Conservation (phyloP, 495 filamentous ascomycete genomes). For the Penicillium chermesinum region DNA sequence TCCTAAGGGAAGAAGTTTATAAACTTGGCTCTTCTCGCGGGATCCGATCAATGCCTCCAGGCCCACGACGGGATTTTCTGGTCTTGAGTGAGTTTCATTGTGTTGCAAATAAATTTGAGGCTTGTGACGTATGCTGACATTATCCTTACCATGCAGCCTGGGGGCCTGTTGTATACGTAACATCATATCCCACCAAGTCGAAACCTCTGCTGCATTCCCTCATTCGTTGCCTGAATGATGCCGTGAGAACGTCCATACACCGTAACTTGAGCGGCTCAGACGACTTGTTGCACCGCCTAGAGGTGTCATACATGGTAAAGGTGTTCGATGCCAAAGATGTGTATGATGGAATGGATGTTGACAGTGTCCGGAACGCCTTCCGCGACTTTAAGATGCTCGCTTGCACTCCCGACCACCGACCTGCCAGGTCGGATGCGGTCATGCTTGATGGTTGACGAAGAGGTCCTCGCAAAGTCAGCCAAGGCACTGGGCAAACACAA, state of each 20-base stretch:
- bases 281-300: slow-evolving; percentile 13
- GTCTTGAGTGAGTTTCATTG: slow-evolving; percentile 12
- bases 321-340: slow-evolving; percentile 17
- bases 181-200: slow-evolving; percentile 20
- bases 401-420: slow-evolving; percentile 21
- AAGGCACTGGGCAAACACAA: slow-evolving; percentile 6
- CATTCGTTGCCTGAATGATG: slow-evolving; percentile 22
- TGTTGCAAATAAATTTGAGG: too few species aligned
- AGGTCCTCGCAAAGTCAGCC: slow-evolving; percentile 11
- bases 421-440: slow-evolving; percentile 23
- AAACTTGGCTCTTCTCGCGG: slow-evolving; percentile 23
- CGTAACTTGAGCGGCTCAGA: slow-evolving; percentile 18
- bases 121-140: too few species aligned
- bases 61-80: slow-evolving; percentile 26
- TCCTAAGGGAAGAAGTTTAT: slow-evolving; percentile 29
- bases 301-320: slow-evolving; percentile 21
- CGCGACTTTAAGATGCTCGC: slow-evolving; percentile 26
- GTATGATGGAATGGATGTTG: slow-evolving; percentile 13
- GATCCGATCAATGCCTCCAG: slow-evolving; percentile 21
- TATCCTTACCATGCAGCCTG: slow-evolving; percentile 4
- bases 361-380: slow-evolving; percentile 18
- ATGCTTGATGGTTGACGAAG: slow-evolving; percentile 28
- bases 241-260: slow-evolving; percentile 15
- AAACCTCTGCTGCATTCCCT: slow-evolving; percentile 18
- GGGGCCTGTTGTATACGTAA: slow-evolving; percentile 29